Evolutionary conservation across 345 rosid genomes (phyloP), one percentile per base, ranked within the genome.

Genomic region (Populus deltoides): DNA sequence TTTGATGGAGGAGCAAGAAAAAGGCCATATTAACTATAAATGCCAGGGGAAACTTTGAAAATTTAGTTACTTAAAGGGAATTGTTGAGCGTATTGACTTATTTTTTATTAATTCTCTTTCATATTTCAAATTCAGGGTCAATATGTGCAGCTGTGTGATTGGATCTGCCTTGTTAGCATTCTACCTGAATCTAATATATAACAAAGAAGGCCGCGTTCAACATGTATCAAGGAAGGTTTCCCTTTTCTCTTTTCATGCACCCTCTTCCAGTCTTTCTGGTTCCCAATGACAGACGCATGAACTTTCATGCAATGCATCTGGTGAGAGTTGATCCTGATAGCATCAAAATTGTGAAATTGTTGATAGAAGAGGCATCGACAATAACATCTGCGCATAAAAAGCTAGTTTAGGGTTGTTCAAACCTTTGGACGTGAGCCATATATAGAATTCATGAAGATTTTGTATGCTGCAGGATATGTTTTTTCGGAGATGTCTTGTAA

Each of bases 141-240:
- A n/a, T 88, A 75, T 84, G 89, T 35, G 89, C 87, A 25, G 77
- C 86, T 69, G 86, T 76, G 69, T 84, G 73, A 86, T 79, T 73
- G 17, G 45, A 35, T 78, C 63, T 39, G 33, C 81, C 69, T 22
- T 49, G 72, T 7, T 74, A 35, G 39, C 43, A 72, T 13, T 55
- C 49, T 7, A 57, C 57, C 25, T 39, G 43, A 39, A 69, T 39
- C 31, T 1, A 27, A 57, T 63, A 71, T 61, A 29, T 55, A 68
- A 53, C 38, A 62, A 72, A 49, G 38, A 45, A 61, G 38, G 53
- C 65, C 74, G 24, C 8, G 27, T 10, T 57, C 27, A 57, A n/a
- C 13, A 57, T 57, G 62, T 22, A 57, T 20, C 27, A 59, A 59
- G 15, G 25, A 59, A 59, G 63, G 63, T 11, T 59, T 9, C 63